Conservation (phyloP, 1,284 basidiomycete genomes). For the Ustilago esculenta region DNA sequence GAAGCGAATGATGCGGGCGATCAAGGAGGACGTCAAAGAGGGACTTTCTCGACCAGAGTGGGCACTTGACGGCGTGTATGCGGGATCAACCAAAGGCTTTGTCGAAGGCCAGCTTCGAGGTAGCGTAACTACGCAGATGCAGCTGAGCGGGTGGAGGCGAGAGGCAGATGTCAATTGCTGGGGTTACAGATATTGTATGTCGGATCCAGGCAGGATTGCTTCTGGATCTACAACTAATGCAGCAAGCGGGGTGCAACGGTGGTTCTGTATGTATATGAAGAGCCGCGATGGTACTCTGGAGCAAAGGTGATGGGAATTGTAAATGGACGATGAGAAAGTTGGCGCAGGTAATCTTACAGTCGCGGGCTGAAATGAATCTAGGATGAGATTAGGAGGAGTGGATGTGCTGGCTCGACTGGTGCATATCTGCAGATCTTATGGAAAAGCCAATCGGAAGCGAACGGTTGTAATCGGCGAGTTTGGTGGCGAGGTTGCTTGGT, state of each 20-base stretch:
- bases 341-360: background rate
- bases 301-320: background rate
- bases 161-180: background rate
- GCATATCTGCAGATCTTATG: background rate
- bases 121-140: constrained; percentile 1
- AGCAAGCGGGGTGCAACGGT: background rate
- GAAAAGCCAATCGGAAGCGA: background rate
- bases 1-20: background rate
- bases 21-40: background rate
- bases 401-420: background rate
- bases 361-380: constrained; percentile 4
- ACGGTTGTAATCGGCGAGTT: background rate
- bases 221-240: no score
- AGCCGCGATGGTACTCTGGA: background rate
- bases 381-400: background rate
- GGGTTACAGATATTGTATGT: no score
- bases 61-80: no score
- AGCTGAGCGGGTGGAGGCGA: background rate
- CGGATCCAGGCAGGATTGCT: no score
- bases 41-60: background rate
- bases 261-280: background rate
- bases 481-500: constrained; percentile 14
- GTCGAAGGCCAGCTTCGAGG: constrained; percentile 37
- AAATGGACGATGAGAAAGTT: background rate
- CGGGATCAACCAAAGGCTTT: background rate